Conservation (phyloP, 2,329 filamentous ascomycete species). For the Trichophyton benhamiae region DNA sequence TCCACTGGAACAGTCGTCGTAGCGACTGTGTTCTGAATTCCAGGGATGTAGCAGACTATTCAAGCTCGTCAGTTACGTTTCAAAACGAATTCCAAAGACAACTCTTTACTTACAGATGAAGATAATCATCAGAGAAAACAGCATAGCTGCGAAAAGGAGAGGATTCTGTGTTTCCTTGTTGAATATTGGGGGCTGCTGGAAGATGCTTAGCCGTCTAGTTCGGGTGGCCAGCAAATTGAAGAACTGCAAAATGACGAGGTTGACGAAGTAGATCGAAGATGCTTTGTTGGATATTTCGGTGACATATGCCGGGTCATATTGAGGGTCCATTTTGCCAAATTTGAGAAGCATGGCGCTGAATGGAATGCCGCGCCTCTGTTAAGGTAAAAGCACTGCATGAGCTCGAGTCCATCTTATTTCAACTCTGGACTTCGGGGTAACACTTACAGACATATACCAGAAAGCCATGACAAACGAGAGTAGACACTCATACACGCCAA, state of each 20-base stretch:
- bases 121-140: slow-evolving; percentile 56
- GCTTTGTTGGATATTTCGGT: slow-evolving; percentile 48
- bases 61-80: slow-evolving; percentile 13
- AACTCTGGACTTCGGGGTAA: neutral
- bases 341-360: slow-evolving; percentile 57
- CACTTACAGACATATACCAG: slow-evolving; percentile 43
- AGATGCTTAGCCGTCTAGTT: slow-evolving; percentile 53
- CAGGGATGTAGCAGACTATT: slow-evolving; percentile 46
- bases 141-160: slow-evolving; percentile 57
- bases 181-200: slow-evolving; percentile 59
- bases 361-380: slow-evolving; percentile 44
- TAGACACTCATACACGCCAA: slow-evolving; percentile 52
- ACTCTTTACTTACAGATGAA: slow-evolving; percentile 46
- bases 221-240: slow-evolving; percentile 62
- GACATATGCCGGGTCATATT: slow-evolving; percentile 44
- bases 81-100: neutral
- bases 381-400: slow-evolving; percentile 16
- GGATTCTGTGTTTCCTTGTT: slow-evolving; percentile 54
- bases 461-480: slow-evolving; percentile 53
- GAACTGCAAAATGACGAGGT: slow-evolving; percentile 60
- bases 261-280: slow-evolving; percentile 67
- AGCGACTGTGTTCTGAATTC: slow-evolving; percentile 47
- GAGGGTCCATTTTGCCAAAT: slow-evolving; percentile 45
- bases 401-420: slow-evolving; percentile 31
- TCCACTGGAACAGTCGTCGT: slow-evolving; percentile 56